These are phyloP conservation scores for Colletotrichum tropicicola DNA, from an alignment of 2,329 filamentous ascomycete species.

Conservation along the genomic window DNA sequence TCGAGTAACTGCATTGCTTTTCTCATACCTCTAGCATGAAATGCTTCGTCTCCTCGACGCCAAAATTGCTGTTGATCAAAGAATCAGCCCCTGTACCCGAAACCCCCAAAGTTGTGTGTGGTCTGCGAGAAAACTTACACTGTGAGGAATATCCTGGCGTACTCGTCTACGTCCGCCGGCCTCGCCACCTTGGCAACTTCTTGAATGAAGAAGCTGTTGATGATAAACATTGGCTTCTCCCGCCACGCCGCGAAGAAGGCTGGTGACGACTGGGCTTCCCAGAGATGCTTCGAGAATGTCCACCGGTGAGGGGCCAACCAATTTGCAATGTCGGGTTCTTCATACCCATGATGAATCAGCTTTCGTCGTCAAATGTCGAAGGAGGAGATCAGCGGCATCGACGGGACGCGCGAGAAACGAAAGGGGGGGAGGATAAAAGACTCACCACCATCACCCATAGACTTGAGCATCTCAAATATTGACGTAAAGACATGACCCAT, in stretches of 20 bases:
- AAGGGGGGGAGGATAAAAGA: not conserved
- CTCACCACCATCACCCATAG: constrained; percentile 29
- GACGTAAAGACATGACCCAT: constrained; percentile 42
- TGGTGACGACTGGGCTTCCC: constrained; percentile 50
- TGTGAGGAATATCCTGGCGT: constrained; percentile 47
- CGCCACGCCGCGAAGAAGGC: constrained; percentile 55
- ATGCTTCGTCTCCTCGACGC: constrained; percentile 31
- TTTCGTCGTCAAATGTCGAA: not conserved
- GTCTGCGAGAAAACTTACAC: constrained; percentile 39
- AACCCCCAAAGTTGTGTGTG: too few relatives aligned
- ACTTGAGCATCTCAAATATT: constrained; percentile 45
- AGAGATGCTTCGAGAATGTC: constrained; percentile 53
- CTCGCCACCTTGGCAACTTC: constrained; percentile 47
- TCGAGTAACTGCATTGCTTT: too few relatives aligned
- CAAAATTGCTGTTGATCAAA: constrained; percentile 8
- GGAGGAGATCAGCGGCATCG: not conserved
- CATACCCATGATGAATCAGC: not conserved
- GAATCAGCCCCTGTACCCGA: too few relatives aligned
- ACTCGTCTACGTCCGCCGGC: constrained; percentile 49
- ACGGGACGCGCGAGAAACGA: not conserved
- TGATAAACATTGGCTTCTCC: constrained; percentile 48
- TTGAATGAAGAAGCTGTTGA: constrained; percentile 44
- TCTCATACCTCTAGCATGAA: constrained; percentile 25
- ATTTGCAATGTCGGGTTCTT: constrained; percentile 15
- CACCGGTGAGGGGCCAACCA: constrained; percentile 36